A percentile compares a stretch with the other conserved stretches of the same genome.
phyloP scores from a whole-genome alignment of 768 basidiomycete species.

The Rubroboletus satanas region DNA sequence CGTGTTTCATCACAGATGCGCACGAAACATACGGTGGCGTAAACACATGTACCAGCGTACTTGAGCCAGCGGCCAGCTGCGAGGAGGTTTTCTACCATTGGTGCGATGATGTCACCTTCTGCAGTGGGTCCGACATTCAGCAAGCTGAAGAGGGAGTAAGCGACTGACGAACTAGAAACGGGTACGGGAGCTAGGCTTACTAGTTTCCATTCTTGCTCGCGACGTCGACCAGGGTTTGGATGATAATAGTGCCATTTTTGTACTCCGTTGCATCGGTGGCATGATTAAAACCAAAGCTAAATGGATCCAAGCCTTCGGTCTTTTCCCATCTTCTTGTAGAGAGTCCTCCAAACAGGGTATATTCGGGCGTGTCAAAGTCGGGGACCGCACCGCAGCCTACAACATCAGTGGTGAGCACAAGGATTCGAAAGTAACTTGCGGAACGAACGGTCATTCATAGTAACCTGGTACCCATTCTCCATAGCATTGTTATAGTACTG shows the following conservation, averaged over 20 bases:
- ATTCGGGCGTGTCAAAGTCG: conserved; percentile 57
- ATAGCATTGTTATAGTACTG: conserved; percentile 44
- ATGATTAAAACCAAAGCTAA: conserved; percentile 46
- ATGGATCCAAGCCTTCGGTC: conserved; percentile 55
- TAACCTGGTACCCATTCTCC: conserved; percentile 43
- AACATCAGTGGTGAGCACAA: not conserved
- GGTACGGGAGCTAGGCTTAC: conserved; percentile 28
- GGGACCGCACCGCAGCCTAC: conserved; percentile 48
- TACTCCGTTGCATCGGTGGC: conserved; percentile 42
- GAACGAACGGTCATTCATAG: conserved; percentile 40
- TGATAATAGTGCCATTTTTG: conserved; percentile 46
- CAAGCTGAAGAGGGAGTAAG: conserved; percentile 31
- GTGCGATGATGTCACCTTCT: conserved; percentile 49
- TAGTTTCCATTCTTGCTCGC: conserved; percentile 63
- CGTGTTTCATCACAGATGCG: not conserved
- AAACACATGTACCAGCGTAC: conserved; percentile 49
- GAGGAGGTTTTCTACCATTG: conserved; percentile 45
- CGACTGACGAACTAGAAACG: not conserved
- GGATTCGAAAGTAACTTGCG: not conserved
- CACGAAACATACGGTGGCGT: conserved; percentile 42
- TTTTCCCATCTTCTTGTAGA: conserved; percentile 54
- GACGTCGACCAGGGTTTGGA: conserved; percentile 52
- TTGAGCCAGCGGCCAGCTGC: conserved; percentile 52
- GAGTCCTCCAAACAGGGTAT: conserved; percentile 42
- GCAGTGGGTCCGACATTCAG: conserved; percentile 53